Evolutionary conservation across 768 basidiomycete species (phyloP).

Genomic region (Cubamyces lactineus): DNA sequence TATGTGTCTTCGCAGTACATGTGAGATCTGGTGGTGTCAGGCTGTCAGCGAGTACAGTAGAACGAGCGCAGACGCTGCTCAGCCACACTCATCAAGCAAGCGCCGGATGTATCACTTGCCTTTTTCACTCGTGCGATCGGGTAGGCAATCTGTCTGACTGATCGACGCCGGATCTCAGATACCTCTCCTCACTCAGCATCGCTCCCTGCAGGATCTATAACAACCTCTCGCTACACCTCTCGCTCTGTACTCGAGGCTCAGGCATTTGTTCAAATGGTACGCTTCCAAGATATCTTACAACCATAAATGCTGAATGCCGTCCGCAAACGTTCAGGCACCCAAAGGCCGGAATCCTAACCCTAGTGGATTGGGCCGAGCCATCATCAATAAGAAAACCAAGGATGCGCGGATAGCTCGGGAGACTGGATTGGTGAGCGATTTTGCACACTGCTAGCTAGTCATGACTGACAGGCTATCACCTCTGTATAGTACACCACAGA

Average conservation of each 20-base stretch:
- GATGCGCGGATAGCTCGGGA: conserved; percentile 65
- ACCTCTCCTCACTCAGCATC: conserved; percentile 7
- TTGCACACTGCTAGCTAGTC: neutral
- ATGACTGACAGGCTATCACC: neutral
- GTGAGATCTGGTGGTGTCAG: no score
- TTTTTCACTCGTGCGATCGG: conserved; percentile 2
- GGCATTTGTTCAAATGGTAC: neutral
- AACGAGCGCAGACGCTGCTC: no score
- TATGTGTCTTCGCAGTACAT: no score
- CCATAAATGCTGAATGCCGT: neutral
- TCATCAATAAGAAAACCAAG: conserved; percentile 89
- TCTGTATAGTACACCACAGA: conserved; percentile 75
- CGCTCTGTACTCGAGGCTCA: no score
- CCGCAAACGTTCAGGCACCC: conserved; percentile 30
- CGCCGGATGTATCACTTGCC: no score
- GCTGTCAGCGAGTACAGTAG: no score
- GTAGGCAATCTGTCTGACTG: conserved; percentile 16
- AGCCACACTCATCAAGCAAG: no score
- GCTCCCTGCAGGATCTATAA: neutral
- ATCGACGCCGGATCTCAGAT: conserved; percentile 16
- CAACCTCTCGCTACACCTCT: neutral
- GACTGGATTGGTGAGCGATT: conserved; percentile 64
- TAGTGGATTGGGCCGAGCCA: conserved; percentile 90
- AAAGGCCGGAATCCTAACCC: conserved; percentile 66
- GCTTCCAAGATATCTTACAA: neutral